Evolutionary conservation across 2,329 filamentous ascomycete genomes (phyloP).

Genomic region (Rhinocladiella similis): DNA sequence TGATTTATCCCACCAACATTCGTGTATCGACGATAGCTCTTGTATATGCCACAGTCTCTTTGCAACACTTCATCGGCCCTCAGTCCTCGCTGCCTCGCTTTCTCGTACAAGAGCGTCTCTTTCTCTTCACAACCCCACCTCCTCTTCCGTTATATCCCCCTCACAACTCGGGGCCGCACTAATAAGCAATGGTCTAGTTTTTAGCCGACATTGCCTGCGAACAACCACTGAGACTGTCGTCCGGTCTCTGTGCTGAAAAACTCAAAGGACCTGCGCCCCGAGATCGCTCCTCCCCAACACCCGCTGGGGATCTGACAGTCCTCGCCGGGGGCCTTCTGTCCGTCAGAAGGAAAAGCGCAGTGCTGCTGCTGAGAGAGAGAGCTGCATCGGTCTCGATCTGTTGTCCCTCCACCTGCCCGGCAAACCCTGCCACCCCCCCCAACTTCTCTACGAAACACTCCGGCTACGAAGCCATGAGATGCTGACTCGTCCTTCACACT

Average conservation of each 20-base stretch:
- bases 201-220: not conserved
- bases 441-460: slow-evolving; percentile 2
- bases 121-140: too few relatives aligned
- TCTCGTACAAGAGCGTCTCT: too few relatives aligned
- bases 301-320: not conserved
- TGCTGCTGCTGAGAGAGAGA: too few relatives aligned
- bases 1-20: too few relatives aligned
- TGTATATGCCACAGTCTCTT: too few relatives aligned
- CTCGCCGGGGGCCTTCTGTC: slow-evolving; percentile 5
- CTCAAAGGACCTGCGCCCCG: not conserved
- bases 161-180: too few relatives aligned
- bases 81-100: too few relatives aligned
- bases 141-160: too few relatives aligned
- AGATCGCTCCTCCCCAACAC: slow-evolving; percentile 6
- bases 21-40: too few relatives aligned
- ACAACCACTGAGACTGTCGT: not conserved
- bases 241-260: not conserved
- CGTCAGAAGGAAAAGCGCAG: not conserved
- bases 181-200: too few relatives aligned
- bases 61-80: too few relatives aligned
- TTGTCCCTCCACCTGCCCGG: slow-evolving; percentile 15
- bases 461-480: slow-evolving; percentile 25
- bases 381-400: not conserved
- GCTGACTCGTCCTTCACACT: slow-evolving; percentile 18
- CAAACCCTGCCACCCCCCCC: slow-evolving; percentile 8